Base-by-base conservation (phyloP, 495 filamentous ascomycete genomes). In the Pyronema omphalodes region DNA sequence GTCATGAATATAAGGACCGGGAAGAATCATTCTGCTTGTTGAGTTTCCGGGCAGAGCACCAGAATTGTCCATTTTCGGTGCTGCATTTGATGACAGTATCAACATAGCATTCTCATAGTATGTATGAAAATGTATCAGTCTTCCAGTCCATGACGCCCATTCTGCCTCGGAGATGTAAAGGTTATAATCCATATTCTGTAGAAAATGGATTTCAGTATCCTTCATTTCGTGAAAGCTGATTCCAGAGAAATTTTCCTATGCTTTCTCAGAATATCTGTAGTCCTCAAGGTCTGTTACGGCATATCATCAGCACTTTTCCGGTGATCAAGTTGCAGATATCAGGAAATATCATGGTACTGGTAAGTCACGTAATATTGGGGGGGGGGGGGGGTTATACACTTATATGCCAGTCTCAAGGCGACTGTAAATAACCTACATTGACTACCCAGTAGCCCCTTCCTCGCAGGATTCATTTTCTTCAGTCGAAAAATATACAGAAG, bases 181-280 rank as follows among this genome's bases (percentile, higher is more conserved):
- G 58, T 83, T 87, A 66, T 99, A 99, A 61, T 87, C 79, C 78
- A 99, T 91, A 65, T 99, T 96, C 73, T 91, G 94, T 54, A 99
- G 73, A 62, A 99, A 99, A 67, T 99, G 93, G 0, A 99, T 91
- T 66, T 99, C 93, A 93, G 96, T 99, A 40, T 95, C 80, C 64
- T 99, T 91, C 41, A 99, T 93, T 68, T 99, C 93, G 50, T 79
- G 79, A 9, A 96, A 93, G 3, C 84, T 82, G 55, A 99, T 94
- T 14, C 86, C 82, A 18, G 93, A 95, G 43, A 99, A 93, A 60
- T 99, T 93, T 11, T 91, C 91, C 93, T 93, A 99, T 1, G 93
- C 96, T 73, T 96, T 94, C 72, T 99, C 96, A 52, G 93, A 96
- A 69, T 96, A 99, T 1, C 93, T 96, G 67, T 96, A 96, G 63